A percentile compares a stretch with the other conserved stretches of the same genome.
These are phyloP conservation scores for Solanum lycopersicoides DNA, from an alignment of 257 asterid genomes.

Conservation along the genomic window DNA sequence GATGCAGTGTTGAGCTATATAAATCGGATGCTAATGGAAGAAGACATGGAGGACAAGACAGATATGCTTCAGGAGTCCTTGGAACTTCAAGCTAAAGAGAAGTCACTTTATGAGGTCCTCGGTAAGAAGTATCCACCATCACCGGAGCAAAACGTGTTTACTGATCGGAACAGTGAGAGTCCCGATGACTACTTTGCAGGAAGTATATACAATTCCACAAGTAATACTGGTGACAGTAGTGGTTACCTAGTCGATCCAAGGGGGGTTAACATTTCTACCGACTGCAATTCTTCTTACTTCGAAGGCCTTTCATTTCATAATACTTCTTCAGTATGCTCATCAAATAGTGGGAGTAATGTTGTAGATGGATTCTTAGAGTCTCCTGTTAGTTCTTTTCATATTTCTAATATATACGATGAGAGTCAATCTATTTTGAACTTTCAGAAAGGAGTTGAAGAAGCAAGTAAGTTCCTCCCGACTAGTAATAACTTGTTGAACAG, in stretches of 20 bases:
- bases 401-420: constrained; percentile 21
- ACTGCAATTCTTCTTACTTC: constrained; percentile 4
- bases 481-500: constrained; percentile 13
- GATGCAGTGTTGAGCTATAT: constrained; percentile 35
- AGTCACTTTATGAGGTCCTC: constrained; percentile 36
- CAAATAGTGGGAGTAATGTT: constrained; percentile 21
- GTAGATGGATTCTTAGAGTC: constrained; percentile 36
- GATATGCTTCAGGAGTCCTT: constrained; percentile 42
- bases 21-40: constrained; percentile 36
- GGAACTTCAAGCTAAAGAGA: constrained; percentile 40
- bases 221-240: constrained; percentile 2
- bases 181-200: not conserved
- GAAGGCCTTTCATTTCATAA: not conserved
- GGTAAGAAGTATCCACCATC: constrained; percentile 39
- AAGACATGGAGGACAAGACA: constrained; percentile 41
- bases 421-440: constrained; percentile 36
- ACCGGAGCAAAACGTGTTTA: not conserved
- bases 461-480: constrained; percentile 37
- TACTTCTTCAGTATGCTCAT: constrained; percentile 14
- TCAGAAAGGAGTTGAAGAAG: constrained; percentile 48
- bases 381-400: constrained; percentile 34
- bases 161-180: constrained; percentile 1
- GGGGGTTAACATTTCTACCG: constrained; percentile 10
- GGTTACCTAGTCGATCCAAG: constrained; percentile 15
- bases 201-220: not conserved